Percentiles rank a stretch among this genome's conserved stretches.
These are phyloP conservation scores for Pestalotiopsis fici DNA, from an alignment of 2,329 filamentous ascomycete genomes.

Conservation along the genomic window DNA sequence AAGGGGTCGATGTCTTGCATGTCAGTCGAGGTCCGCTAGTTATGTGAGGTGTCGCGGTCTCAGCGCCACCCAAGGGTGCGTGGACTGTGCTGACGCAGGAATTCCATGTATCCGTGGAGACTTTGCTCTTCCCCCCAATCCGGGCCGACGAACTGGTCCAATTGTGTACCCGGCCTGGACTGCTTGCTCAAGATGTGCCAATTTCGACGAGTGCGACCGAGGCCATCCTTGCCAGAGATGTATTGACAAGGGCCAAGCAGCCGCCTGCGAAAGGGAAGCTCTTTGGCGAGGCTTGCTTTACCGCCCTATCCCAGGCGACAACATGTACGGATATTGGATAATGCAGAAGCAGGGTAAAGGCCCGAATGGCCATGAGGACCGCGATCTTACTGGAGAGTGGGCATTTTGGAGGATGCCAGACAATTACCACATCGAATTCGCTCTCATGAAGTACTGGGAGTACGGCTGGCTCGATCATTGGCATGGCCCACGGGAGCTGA, in stretches of 20 bases:
- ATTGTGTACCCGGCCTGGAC: neutral
- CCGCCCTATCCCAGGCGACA: neutral
- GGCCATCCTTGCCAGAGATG: neutral
- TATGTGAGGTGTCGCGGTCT: neutral
- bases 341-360: neutral
- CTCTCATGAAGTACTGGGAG: neutral
- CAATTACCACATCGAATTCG: conserved; percentile 1
- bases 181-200: neutral
- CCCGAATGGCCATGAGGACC: neutral
- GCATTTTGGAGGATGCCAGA: neutral
- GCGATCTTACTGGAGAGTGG: neutral
- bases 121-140: neutral
- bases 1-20: neutral
- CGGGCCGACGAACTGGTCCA: neutral
- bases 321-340: neutral
- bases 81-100: neutral
- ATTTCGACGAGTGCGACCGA: neutral
- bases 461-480: neutral
- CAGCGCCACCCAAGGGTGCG: neutral
- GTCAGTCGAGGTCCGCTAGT: neutral
- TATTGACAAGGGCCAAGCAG: neutral
- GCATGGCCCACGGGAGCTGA: neutral
- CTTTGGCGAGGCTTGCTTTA: neutral
- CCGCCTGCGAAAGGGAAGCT: neutral
- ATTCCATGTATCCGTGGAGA: neutral